A percentile compares a stretch with the other conserved stretches of the same genome.
phyloP scores from a whole-genome alignment of 164 flowering plant species.

The Tinospora cordifolia region DNA sequence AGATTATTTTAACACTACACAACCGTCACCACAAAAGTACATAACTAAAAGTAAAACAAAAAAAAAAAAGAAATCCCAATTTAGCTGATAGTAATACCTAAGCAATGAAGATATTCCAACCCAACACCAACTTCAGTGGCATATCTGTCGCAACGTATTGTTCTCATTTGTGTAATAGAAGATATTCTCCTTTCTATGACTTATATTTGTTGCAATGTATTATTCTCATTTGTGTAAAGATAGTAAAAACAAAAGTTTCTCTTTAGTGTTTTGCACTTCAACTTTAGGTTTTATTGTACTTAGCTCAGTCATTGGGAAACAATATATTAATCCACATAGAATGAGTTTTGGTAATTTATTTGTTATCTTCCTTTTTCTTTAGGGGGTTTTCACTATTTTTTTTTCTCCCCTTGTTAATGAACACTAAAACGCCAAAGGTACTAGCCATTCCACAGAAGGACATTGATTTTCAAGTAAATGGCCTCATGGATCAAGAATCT shows the following conservation, averaged over 20 bases:
- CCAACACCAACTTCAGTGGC: conserved; percentile 89
- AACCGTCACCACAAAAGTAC: not conserved
- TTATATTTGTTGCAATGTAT: no score
- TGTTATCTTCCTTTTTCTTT: not conserved
- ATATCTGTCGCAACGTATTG: conserved; percentile 8
- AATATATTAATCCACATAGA: no score
- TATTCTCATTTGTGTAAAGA: no score
- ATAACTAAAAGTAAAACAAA: not conserved
- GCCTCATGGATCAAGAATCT: conserved; percentile 36
- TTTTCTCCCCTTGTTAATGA: conserved; percentile 11
- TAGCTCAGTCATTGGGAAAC: no score
- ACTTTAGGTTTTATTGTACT: no score
- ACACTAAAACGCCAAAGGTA: conserved; percentile 45
- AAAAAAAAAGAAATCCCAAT: not conserved
- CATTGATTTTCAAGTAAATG: conserved; percentile 31
- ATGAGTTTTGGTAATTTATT: not conserved
- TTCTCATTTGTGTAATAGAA: no score
- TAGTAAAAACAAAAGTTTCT: no score
- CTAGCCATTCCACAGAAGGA: conserved; percentile 44
- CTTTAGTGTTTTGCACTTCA: no score
- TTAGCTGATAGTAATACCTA: conserved; percentile 44
- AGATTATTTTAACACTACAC: not conserved
- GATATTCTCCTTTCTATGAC: no score
- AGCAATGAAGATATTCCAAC: conserved; percentile 93
- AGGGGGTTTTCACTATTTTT: not conserved